Base-by-base conservation (phyloP, 2,329 filamentous ascomycete species). In the Pezicula carpinea region DNA sequence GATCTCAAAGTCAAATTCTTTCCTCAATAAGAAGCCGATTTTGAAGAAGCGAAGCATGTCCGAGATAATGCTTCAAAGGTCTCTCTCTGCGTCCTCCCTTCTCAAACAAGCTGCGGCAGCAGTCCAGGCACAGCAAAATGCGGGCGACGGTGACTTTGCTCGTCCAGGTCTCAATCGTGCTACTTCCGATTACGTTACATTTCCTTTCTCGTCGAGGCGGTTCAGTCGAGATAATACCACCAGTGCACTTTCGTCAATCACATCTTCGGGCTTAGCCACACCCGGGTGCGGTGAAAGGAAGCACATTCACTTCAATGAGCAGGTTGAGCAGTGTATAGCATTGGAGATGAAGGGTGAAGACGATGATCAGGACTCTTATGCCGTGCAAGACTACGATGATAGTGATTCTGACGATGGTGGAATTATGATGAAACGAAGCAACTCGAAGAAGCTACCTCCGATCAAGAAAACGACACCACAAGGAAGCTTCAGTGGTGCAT, bases 41-140 rank as follows among this genome's bases (percentile, higher is more conserved):
- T 68, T 99, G 51, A 99, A 97, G 71, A 97, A 96, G 75, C 82
- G 91, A 55, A 96, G 89, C 66, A 92, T 95, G 76, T 97, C 92
- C 0, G 92, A 97, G 66, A 79, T 95, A 35, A 96, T 97, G 81
- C 77, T 97, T 7, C 90, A 96, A 64, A 80, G 85, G 52, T 96
- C 91, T 0, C 67, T 96, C 6, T 95, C 91, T 1, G 83, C 89
- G 1, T 92, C 91, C 2, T 96, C 91, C 5, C 75, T 97, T 14
- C 71, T 97, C 15, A 92, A 95, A 67, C 5, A 87, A 84, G 46
- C 65, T 81, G 59, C 61, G 11, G 61, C 61, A 8, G 61, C 61
- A 8, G 53, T 64, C 11, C 60, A 62, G 51, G 61, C 61, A 29
- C 61, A 64, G 39, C 59, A 63, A 77, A 57, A 77, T 79, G 57